phyloP scores from a whole-genome alignment of 768 basidiomycete genomes.

The Tremella fuciformis region DNA sequence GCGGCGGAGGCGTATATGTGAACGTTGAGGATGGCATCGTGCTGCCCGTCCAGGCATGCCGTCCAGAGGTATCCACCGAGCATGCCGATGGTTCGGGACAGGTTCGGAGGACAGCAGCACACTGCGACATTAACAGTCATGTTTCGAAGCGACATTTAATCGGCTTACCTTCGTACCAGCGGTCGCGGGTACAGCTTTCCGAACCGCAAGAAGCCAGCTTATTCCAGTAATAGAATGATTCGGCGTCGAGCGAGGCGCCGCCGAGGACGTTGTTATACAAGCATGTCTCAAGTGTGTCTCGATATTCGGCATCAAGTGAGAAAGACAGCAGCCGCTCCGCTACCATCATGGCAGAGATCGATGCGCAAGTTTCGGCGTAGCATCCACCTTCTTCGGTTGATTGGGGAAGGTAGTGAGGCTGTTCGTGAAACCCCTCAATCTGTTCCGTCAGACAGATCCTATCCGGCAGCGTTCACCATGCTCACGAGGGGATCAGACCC shows the following conservation, averaged over 20 bases:
- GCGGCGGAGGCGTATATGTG: conserved; percentile 31
- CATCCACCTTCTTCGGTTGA: conserved; percentile 38
- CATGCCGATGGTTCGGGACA: conserved; percentile 33
- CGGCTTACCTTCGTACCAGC: conserved; percentile 42
- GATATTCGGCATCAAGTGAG: conserved; percentile 24
- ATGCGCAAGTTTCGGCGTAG: conserved; percentile 40
- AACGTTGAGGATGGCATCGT: conserved; percentile 21
- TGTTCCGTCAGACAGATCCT: background rate
- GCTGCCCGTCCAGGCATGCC: conserved; percentile 14
- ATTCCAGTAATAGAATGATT: conserved; percentile 38
- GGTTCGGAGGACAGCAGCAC: conserved; percentile 41
- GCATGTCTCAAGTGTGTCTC: conserved; percentile 34
- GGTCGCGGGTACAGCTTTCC: conserved; percentile 26
- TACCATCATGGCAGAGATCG: conserved; percentile 42
- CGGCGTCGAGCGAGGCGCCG: conserved; percentile 30
- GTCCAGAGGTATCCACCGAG: conserved; percentile 37
- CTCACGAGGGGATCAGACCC: conserved; percentile 36
- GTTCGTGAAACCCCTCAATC: conserved; percentile 32
- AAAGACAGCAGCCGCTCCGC: conserved; percentile 31
- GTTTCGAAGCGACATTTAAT: background rate
- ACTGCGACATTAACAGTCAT: conserved; percentile 13
- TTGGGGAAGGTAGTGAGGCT: conserved; percentile 28
- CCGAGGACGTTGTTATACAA: conserved; percentile 35
- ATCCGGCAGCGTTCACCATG: background rate
- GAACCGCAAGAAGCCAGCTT: conserved; percentile 31